Base-by-base conservation (phyloP, 805 yeast genomes). In the Nakazawaea sp. region DNA sequence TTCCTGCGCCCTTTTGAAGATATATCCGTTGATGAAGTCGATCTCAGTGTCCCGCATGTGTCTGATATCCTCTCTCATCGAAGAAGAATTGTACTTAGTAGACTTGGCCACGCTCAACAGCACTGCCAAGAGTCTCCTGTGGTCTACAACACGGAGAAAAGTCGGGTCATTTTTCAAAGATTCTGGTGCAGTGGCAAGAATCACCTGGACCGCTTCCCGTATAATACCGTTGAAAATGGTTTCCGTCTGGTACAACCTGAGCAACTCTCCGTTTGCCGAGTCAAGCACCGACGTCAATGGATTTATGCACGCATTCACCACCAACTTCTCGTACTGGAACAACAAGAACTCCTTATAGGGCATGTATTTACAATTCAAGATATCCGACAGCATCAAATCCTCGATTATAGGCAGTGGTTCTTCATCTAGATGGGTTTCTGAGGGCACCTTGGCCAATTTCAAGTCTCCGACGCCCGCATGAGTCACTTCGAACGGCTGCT, bases 231-330 rank as follows among this genome's bases (percentile, higher is more conserved):
- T 50, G 49, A 75, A 53, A 4, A 74, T 47, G 1, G 48, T 42
- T 8, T 53, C 38, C 3, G 62, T 50, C 6, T 65, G 51, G 3
- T 55, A 50, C 24, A 71, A 59, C 15, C 57, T 49, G n/a, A 68
- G 56, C 13, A 90, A 59, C 36, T 81, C 85, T 21, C 95, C 95
- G 51, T 92, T 92, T 24, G 66, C 52, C 50, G 90, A 81, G 54
- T 85, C 82, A 19, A 84, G 59, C 16, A 87, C 61, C 0, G 96
- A 81, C 0, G 96, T 83, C 21, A 82, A 61, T 0, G 96, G 83
- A 51, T 92, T 90, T 45, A 90, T 78, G 50, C 92, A 84, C 1
- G 84, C 70, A 52, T 92, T 92, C 16, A 83, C 78, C 31, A 83
- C 66, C 40, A 90, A 70, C 55, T 90, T 92, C 47, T 78, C 81